Evolutionary conservation across 495 filamentous ascomycete species (phyloP), one percentile per base, ranked within the genome.

Genomic region (Aspergillus olivimuriae): DNA sequence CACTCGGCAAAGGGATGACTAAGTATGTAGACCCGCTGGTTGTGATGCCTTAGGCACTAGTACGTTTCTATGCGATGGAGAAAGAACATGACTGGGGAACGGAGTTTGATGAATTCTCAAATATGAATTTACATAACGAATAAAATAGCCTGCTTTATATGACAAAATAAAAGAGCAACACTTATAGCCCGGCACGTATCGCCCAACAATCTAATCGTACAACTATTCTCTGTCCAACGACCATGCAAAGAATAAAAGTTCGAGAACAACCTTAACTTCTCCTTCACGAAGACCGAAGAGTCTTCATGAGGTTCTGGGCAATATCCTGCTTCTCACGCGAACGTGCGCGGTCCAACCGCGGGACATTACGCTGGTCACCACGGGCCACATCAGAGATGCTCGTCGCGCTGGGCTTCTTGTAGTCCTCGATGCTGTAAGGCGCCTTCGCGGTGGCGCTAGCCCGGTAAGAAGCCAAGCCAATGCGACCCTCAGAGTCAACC

Each of bases 401-500:
- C n/a, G 47, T 42, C 18, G 32, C n/a, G 2, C 16, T 39, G 2
- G 58, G 49, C 51, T 58, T 59, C 48, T 56, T 52, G 46, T 66
- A 57, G 5, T 70, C 62, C 41, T 66, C 50, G 20, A 71, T 55
- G 4, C 58, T 61, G 54, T 80, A 73, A 0, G 86, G 72, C 12
- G 74, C 60, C 44, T 72, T 64, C 8, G 71, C 59, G 34, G 66
- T 65, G 12, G 51, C 20, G 23, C 68, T 61, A 1, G 77, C 67
- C 12, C 72, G 66, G 23, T 55, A 53, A 11, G 79, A 69, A 2
- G 53, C 50, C 43, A 89, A 54, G 11, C 57, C 48, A 24, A 89
- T 69, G 40, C 70, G 68, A 24, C 86, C 87, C 15, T 70, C 60
- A 1, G 82, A 67, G 54, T 82, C 72, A 20, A 89, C 61, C 16